phyloP scores from a whole-genome alignment of 2,329 filamentous ascomycete species.

The Cladosporium cucumerinum region DNA sequence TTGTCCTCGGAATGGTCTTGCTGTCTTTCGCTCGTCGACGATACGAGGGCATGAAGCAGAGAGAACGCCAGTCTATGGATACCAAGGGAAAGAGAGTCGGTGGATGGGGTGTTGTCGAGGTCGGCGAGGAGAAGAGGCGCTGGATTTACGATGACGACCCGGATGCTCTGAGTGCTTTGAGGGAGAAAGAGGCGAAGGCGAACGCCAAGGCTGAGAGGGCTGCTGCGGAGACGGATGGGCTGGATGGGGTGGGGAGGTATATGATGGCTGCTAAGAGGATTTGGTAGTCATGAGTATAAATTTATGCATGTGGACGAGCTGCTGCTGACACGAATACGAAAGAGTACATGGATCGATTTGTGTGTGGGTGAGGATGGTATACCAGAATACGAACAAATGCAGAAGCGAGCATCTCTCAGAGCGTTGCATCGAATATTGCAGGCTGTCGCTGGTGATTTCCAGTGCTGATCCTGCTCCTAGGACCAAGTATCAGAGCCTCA shows the following conservation, averaged over 20 bases:
- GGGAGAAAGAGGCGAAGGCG: slow-evolving; percentile 60
- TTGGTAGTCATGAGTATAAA: slow-evolving; percentile 58
- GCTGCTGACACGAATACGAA: not conserved
- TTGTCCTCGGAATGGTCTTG: slow-evolving; percentile 83
- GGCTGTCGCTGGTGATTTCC: too few species aligned
- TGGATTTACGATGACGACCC: slow-evolving; percentile 86
- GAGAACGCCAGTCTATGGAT: slow-evolving; percentile 51
- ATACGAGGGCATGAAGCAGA: slow-evolving; percentile 75
- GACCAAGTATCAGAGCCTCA: too few species aligned
- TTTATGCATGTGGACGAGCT: not conserved
- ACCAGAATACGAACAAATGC: too few species aligned
- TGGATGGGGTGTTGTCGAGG: slow-evolving; percentile 79
- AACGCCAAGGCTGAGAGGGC: slow-evolving; percentile 47
- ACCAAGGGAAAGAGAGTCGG: slow-evolving; percentile 74
- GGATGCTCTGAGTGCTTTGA: slow-evolving; percentile 62
- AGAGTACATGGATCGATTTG: too few species aligned
- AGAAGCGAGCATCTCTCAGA: too few species aligned
- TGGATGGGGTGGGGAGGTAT: slow-evolving; percentile 71
- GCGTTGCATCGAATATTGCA: too few species aligned
- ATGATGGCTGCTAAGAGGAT: slow-evolving; percentile 97
- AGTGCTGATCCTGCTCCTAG: too few species aligned
- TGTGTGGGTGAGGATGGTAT: too few species aligned
- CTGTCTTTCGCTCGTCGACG: slow-evolving; percentile 74
- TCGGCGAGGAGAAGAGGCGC: slow-evolving; percentile 79
- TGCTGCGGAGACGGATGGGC: slow-evolving; percentile 49